These are phyloP conservation scores for Pestalotiopsis sp. DNA, from an alignment of 2,329 filamentous ascomycete species.

Conservation along the genomic window DNA sequence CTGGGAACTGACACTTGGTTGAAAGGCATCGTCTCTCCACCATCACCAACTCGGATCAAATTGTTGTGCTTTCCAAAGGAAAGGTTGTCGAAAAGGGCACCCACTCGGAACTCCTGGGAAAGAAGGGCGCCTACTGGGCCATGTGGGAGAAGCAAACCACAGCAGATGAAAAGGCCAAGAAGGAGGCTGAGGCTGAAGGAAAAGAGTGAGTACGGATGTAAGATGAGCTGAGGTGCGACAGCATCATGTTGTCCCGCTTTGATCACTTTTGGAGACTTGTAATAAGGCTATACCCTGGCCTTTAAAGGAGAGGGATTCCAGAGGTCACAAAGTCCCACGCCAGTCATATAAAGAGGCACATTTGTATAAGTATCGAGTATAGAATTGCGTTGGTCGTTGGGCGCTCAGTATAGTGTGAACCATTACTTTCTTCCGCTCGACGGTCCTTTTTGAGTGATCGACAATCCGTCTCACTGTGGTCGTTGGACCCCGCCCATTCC, in stretches of 20 bases:
- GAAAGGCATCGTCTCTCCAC: slow-evolving; percentile 59
- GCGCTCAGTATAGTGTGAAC: too few species aligned
- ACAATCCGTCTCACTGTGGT: neutral
- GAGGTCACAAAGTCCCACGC: too few species aligned
- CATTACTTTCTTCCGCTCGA: too few species aligned
- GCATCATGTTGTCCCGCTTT: too few species aligned
- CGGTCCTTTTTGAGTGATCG: too few species aligned
- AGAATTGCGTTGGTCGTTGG: too few species aligned
- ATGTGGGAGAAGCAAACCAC: slow-evolving; percentile 58
- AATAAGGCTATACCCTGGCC: too few species aligned
- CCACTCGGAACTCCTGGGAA: slow-evolving; percentile 48
- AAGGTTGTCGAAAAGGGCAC: slow-evolving; percentile 53
- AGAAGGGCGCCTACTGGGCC: slow-evolving; percentile 50
- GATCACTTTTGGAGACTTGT: too few species aligned
- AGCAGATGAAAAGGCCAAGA: slow-evolving; percentile 39
- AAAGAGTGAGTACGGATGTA: neutral
- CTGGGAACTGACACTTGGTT: neutral
- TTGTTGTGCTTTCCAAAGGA: slow-evolving; percentile 56
- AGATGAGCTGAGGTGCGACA: neutral
- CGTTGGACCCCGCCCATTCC: neutral
- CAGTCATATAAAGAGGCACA: too few species aligned
- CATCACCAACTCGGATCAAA: slow-evolving; percentile 57
- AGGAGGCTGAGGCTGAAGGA: slow-evolving; percentile 25
- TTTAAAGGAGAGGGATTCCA: too few species aligned
- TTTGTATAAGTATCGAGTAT: too few species aligned